Evolutionary conservation across 202 grass and related monocot species (phyloP).

Genomic region (Sporobolus alterniflorus): DNA sequence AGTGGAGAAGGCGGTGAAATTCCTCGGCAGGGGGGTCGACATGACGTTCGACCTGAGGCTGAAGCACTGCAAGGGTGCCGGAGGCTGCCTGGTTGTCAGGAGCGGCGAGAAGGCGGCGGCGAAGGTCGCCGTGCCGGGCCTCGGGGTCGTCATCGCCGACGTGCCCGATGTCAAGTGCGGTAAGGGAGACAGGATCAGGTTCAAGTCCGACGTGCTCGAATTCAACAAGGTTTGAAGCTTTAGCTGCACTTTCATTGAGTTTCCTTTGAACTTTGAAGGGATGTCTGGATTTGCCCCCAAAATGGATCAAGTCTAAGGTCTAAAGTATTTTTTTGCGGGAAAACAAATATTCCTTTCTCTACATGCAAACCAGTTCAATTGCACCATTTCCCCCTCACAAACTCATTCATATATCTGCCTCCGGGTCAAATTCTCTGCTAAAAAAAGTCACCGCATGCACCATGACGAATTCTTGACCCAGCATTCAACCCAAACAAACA

Average conservation of each 20-base stretch:
- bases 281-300: neutral
- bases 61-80: conserved; percentile 73
- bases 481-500: neutral
- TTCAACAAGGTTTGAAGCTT: conserved; percentile 68
- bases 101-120: conserved; percentile 45
- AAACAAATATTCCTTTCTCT: neutral
- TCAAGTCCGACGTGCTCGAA: conserved; percentile 74
- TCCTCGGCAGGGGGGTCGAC: conserved; percentile 80
- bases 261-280: neutral
- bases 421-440: neutral
- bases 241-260: neutral
- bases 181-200: conserved; percentile 73
- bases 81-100: conserved; percentile 48
- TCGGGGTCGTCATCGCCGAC: conserved; percentile 49
- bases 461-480: neutral
- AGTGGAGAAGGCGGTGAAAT: conserved; percentile 56
- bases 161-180: conserved; percentile 79
- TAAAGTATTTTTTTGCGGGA: neutral
- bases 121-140: conserved; percentile 58
- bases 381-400: neutral
- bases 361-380: neutral
- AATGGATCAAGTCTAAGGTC: neutral
- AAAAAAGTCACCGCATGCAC: neutral
- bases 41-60: conserved; percentile 69
- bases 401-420: neutral